Evolutionary conservation across 1,284 basidiomycete species (phyloP), one percentile per base, ranked within the genome.

Genomic region (Ustilago trichophora): DNA sequence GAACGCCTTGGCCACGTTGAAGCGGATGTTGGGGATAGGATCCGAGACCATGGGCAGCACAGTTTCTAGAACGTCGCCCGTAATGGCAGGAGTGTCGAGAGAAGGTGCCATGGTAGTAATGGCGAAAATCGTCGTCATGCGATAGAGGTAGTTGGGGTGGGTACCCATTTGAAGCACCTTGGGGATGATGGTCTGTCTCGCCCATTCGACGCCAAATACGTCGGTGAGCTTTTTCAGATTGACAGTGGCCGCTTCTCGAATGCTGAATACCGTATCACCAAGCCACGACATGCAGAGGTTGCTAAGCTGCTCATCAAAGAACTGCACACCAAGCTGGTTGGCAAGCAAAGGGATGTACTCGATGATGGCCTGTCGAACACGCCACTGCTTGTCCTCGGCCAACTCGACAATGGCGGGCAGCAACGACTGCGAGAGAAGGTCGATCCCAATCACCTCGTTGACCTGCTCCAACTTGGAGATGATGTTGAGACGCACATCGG

Each of bases 301-400:
- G 43, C 91, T 91, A 40, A 99, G 87, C 83, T 97, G 93, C 80
- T 98, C 96, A 82, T 99, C 94, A 80, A 99, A 98, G 86, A 98
- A 98, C 31, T 90, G 86, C 73, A 94, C 93, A 56, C 96, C 96
- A 50, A 99, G 87, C 82, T 99, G 96, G 19, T 91, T 95, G 41
- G 96, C 94, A 34, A 99, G 89, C 19, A 98, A 87, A 86, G 96
- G 83, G 89, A 87, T 98, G 84, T 99, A 98, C 83, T 98, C 96
- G 83, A 99, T 99, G 84, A 99, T 98, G 13, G 96, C 96, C 84
- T 99, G 96, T 73, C 96, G 90, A 35, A 99, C 96, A 44, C 96
- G 90, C 96, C 96, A 99, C 73, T 97, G 97, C 84, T 98, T 99
- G 86, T 99, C 96, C 83, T 98, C 96, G 21, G 96, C 95, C 38